Evolutionary conservation across 345 rosid genomes (phyloP).

Genomic region (Eucalyptus camaldulensis): DNA sequence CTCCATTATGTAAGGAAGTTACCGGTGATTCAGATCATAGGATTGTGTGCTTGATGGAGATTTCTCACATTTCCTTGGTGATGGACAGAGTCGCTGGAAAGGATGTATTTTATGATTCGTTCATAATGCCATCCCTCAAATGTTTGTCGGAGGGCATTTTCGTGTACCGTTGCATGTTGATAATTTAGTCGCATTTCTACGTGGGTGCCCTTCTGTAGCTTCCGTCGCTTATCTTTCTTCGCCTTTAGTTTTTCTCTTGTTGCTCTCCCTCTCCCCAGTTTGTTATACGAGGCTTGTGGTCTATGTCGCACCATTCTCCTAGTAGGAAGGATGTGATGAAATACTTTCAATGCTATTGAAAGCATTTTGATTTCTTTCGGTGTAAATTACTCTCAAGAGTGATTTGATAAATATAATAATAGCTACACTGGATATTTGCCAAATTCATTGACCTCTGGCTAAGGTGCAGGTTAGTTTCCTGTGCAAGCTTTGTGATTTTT

Average conservation of each 20-base stretch:
- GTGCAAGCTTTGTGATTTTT: not conserved
- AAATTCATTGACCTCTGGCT: not conserved
- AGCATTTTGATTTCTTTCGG: not conserved
- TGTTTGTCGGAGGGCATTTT: conserved; percentile 8
- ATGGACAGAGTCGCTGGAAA: conserved; percentile 3
- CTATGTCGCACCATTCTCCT: not conserved
- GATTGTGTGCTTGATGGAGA: not conserved
- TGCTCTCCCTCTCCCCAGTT: not conserved
- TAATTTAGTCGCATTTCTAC: conserved; percentile 12
- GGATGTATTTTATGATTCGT: conserved; percentile 7
- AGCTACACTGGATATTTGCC: not conserved
- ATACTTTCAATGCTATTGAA: not conserved
- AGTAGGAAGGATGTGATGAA: not conserved
- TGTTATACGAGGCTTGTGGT: not conserved
- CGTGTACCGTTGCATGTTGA: conserved; percentile 7
- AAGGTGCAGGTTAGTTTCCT: not conserved
- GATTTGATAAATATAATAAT: not conserved
- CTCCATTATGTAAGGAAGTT: conserved; percentile 44
- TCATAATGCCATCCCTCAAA: conserved; percentile 9
- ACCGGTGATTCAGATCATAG: not conserved
- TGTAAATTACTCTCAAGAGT: not conserved
- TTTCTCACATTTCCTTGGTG: not conserved
- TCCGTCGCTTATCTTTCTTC: not conserved
- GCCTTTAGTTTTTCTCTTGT: not conserved
- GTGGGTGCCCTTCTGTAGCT: conserved; percentile 6